A percentile compares a stretch with the other conserved stretches of the same genome.
These are phyloP conservation scores for Wickerhamomyces alni DNA, from an alignment of 805 yeast genomes.

Conservation along the genomic window DNA sequence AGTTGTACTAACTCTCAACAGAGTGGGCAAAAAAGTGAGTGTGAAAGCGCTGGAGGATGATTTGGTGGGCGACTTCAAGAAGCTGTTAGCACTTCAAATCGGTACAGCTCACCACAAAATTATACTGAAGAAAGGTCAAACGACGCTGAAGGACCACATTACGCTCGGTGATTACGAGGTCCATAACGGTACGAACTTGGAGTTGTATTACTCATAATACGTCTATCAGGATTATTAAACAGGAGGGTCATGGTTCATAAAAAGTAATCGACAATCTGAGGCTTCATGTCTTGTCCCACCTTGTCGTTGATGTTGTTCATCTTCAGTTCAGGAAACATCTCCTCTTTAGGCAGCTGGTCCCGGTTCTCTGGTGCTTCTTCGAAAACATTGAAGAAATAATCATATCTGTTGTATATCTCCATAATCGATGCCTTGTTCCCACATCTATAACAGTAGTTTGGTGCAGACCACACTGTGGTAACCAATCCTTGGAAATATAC, in stretches of 20 bases:
- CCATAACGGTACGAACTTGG: conserved; percentile 83
- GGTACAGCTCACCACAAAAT: conserved; percentile 63
- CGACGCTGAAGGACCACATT: conserved; percentile 82
- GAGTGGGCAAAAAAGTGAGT: conserved; percentile 80
- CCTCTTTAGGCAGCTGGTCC: conserved; percentile 30
- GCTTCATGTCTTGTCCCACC: conserved; percentile 11
- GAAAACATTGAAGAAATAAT: conserved; percentile 79
- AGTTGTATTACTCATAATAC: conserved; percentile 60
- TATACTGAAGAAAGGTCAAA: conserved; percentile 80
- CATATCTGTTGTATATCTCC: conserved; percentile 69
- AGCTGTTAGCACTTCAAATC: conserved; percentile 72
- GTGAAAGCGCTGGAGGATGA: conserved; percentile 88
- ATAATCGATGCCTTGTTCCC: conserved; percentile 97
- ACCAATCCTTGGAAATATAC: conserved; percentile 86
- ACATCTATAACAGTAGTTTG: conserved; percentile 94
- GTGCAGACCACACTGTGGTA: conserved; percentile 98
- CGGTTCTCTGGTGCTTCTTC: conserved; percentile 96
- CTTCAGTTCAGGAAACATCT: conserved; percentile 12
- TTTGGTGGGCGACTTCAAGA: conserved; percentile 85
- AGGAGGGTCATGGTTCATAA: conserved; percentile 21
- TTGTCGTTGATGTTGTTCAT: conserved; percentile 14
- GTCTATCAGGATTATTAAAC: neutral
- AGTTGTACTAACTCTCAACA: conserved; percentile 17
- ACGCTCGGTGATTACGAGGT: conserved; percentile 91
- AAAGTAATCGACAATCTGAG: conserved; percentile 47